Evolutionary conservation across 768 basidiomycete species (phyloP).

Genomic region (Russula griseocarnosa): DNA sequence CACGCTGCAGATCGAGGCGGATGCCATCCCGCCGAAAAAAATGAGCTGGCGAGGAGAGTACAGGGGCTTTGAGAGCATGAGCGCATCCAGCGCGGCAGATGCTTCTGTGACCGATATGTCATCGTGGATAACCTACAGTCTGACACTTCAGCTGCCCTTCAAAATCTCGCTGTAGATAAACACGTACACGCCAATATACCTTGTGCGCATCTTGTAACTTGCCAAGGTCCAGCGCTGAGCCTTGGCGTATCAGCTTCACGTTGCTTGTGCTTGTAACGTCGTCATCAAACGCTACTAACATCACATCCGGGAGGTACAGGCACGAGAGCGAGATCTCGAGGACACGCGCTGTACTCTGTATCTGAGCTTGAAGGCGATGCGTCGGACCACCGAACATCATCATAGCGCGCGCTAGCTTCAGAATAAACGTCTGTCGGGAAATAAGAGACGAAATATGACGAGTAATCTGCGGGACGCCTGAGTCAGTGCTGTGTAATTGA

Average conservation of each 20-base stretch:
- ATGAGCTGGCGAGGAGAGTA: slow-evolving; percentile 60
- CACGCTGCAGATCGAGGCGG: slow-evolving; percentile 66
- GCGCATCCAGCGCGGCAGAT: slow-evolving; percentile 57
- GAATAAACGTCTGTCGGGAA: slow-evolving; percentile 76
- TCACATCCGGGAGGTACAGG: slow-evolving; percentile 70
- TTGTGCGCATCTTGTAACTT: slow-evolving; percentile 69
- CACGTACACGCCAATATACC: slow-evolving; percentile 67
- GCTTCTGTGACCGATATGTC: slow-evolving; percentile 71
- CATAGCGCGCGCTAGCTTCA: slow-evolving; percentile 79
- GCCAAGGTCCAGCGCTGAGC: slow-evolving; percentile 66
- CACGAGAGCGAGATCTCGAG: slow-evolving; percentile 72
- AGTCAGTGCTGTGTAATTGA: neutral
- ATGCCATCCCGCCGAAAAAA: slow-evolving; percentile 74
- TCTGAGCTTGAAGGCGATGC: slow-evolving; percentile 78
- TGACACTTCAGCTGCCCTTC: slow-evolving; percentile 1
- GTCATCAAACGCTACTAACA: slow-evolving; percentile 83
- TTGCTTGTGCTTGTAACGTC: slow-evolving; percentile 72
- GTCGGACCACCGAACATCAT: slow-evolving; percentile 88
- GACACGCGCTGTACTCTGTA: slow-evolving; percentile 72
- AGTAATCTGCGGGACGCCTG: slow-evolving; percentile 51
- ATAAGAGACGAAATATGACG: slow-evolving; percentile 80
- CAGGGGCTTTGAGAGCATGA: slow-evolving; percentile 64
- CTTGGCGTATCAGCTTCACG: slow-evolving; percentile 74
- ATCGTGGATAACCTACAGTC: slow-evolving; percentile 75
- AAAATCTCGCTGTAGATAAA: neutral